A percentile compares a stretch with the other conserved stretches of the same genome.
Evolutionary conservation across 139 green algal species (phyloP).

Genomic region (Coccomyxa sp.): DNA sequence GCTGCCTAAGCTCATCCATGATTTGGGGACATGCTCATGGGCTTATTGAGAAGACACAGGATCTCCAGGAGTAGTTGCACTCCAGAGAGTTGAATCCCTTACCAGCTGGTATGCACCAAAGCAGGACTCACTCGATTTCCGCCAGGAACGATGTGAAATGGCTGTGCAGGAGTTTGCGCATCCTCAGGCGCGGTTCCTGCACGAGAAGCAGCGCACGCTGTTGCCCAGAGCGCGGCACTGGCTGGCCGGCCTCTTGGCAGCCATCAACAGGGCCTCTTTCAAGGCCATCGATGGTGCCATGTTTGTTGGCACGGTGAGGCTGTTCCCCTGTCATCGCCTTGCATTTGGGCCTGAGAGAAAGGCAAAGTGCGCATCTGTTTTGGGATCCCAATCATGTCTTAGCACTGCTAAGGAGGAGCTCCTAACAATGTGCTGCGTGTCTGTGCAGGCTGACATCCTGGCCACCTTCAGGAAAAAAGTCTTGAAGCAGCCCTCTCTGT

Average conservation of each 20-base stretch:
- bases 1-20: too few relatives aligned
- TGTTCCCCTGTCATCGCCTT: neutral
- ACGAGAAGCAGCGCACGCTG: conserved; percentile 9
- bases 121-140: too few relatives aligned
- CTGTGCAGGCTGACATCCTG: neutral
- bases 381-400: too few relatives aligned
- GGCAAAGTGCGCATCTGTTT: too few relatives aligned
- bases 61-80: too few relatives aligned
- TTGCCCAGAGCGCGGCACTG: too few relatives aligned
- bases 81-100: too few relatives aligned
- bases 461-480: neutral
- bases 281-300: conserved; percentile 6
- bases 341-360: neutral
- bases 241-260: neutral
- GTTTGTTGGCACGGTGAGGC: conserved; percentile 8
- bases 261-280: conserved; percentile 3
- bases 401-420: neutral
- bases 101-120: too few relatives aligned
- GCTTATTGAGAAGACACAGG: too few relatives aligned
- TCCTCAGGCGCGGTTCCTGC: conserved; percentile 11
- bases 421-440: neutral
- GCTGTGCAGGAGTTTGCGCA: conserved; percentile 7
- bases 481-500: neutral
- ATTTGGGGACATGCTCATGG: too few relatives aligned
- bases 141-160: too few relatives aligned